A percentile compares a stretch with the other conserved stretches of the same genome.
Evolutionary conservation across 2,329 filamentous ascomycete species (phyloP).

Genomic region (Epichloe gansuensis): DNA sequence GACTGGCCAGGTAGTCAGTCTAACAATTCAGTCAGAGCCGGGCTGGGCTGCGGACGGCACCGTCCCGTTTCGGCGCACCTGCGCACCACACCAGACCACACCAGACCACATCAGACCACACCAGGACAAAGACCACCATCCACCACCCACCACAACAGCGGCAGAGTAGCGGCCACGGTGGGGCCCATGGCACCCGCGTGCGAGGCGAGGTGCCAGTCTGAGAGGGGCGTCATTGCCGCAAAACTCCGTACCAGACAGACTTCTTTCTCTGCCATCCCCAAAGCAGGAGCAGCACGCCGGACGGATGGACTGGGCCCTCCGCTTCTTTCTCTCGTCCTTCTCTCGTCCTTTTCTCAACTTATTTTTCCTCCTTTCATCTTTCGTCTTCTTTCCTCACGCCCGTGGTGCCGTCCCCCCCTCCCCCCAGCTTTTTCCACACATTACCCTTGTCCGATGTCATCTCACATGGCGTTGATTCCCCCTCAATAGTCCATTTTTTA

Average conservation of each 20-base stretch:
- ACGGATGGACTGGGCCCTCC: background rate
- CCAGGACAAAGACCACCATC: background rate
- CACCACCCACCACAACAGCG: background rate
- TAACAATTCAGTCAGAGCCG: background rate
- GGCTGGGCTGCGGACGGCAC: slow-evolving; percentile 1
- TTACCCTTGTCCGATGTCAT: background rate
- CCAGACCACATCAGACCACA: too few relatives aligned
- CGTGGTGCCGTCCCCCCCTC: background rate
- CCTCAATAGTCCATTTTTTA: background rate
- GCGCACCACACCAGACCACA: background rate
- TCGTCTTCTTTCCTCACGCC: background rate
- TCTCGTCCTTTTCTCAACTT: background rate
- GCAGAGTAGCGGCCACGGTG: background rate
- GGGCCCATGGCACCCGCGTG: background rate
- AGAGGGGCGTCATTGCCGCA: slow-evolving; percentile 2
- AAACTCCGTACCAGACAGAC: background rate
- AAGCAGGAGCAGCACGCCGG: background rate
- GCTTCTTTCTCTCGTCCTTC: background rate
- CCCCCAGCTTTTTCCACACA: background rate
- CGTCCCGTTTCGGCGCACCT: background rate
- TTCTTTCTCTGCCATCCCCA: background rate
- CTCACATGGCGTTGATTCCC: background rate
- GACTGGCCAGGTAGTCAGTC: too few relatives aligned
- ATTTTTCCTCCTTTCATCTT: background rate
- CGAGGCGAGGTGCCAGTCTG: background rate